Base-by-base conservation (phyloP, 208 protist species). In the Acanthamoeba lenticulata region DNA sequence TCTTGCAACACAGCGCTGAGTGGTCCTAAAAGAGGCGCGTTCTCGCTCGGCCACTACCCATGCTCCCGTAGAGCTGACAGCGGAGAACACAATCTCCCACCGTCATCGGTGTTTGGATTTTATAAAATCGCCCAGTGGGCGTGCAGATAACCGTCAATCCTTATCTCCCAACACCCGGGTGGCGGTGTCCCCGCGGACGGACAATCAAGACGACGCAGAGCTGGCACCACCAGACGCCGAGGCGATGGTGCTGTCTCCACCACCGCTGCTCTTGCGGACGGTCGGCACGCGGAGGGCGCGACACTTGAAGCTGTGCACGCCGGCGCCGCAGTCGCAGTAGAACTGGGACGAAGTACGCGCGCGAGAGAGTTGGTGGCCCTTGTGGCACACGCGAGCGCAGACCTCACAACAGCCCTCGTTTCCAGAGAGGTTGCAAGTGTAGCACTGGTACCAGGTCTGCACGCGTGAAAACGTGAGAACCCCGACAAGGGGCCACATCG, bases 381-480 rank as follows among this genome's bases (percentile, higher is more conserved):
- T 94, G 85, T 97, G 96, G 72, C 97, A 98, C 27, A 96, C 89
- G 1, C 83, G 94, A 2, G 94, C 96, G 94, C 97, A 98, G 21
- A 95, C 85, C 13, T 96, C 95, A 57, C 97, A 98, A 94, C 96
- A 97, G 42, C 97, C 97, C 57, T 97, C 95, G 17, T 94, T 94
- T 24, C 94, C 65, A n/a, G 94, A 93, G 15, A 98, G 94, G 19
- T 94, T 86, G 90, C 97, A 98, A 9, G 97, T 97, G 83, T 97
- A 98, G 92, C 97, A 98, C 62, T 95, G 97, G 49, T 98, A 98
- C 96, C 96, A 97, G 88, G 96, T 96, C 95, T 97, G 96, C 40
- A 96, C 92, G 2, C 94, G 90, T 77, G 19, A 69, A 42, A 1
- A 42, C 13, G 9, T 74, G 34, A 0, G 0, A 19, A 21, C 29